Conservation (phyloP, 768 basidiomycete genomes). For the Bullera alba region DNA sequence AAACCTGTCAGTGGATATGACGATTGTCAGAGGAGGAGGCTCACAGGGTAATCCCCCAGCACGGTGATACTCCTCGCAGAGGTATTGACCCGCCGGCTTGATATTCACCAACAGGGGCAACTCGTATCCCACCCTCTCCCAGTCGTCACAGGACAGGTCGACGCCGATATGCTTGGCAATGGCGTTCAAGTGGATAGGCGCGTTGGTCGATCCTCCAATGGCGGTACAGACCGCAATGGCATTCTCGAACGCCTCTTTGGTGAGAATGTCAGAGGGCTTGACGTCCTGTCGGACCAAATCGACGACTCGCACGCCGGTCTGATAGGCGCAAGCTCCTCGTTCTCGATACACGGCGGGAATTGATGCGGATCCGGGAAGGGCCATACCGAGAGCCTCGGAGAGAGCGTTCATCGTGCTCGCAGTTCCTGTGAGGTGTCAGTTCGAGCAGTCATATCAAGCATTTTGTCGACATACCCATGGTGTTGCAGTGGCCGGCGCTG, state of each 20-base stretch:
- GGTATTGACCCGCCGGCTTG: slow-evolving; percentile 35
- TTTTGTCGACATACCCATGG: no score
- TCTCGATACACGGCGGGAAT: slow-evolving; percentile 45
- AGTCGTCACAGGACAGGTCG: slow-evolving; percentile 29
- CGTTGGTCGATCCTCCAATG: slow-evolving; percentile 42
- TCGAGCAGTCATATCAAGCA: no score
- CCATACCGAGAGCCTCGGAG: slow-evolving; percentile 44
- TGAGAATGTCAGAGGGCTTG: slow-evolving; percentile 42
- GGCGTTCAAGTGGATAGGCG: slow-evolving; percentile 39
- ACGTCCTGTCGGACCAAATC: slow-evolving; percentile 42
- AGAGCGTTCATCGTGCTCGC: slow-evolving; percentile 45
- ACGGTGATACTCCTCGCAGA: slow-evolving; percentile 41
- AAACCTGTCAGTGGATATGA: no score
- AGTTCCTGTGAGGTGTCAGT: slow-evolving; percentile 44
- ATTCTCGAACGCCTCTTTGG: slow-evolving; percentile 37
- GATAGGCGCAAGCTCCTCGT: slow-evolving; percentile 41
- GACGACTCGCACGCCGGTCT: slow-evolving; percentile 40
- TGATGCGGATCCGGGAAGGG: slow-evolving; percentile 38
- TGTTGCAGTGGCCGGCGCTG: slow-evolving; percentile 41
- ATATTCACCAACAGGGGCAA: slow-evolving; percentile 36
- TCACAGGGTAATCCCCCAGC: slow-evolving; percentile 40
- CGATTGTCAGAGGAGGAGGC: not conserved
- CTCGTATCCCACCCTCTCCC: slow-evolving; percentile 35
- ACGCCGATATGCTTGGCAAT: slow-evolving; percentile 41
- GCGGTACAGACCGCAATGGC: slow-evolving; percentile 35